A percentile compares a stretch with the other conserved stretches of the same genome.
These are phyloP conservation scores for Thalassiosira gravida DNA, from an alignment of 352 stramenopile genomes.

Conservation along the genomic window DNA sequence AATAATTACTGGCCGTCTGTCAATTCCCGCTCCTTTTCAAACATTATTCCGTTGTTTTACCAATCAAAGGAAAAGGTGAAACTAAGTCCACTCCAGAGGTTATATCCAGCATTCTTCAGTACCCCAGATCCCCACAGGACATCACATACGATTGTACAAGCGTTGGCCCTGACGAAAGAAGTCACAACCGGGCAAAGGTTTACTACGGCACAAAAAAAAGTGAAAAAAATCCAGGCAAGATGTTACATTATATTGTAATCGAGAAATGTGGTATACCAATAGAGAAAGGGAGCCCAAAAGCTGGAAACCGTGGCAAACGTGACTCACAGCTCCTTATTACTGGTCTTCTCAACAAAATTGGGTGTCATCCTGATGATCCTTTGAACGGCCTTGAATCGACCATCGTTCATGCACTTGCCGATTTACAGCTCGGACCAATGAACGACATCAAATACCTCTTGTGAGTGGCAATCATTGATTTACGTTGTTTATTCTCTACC, in stretches of 20 bases:
- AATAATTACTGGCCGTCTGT: too few species aligned
- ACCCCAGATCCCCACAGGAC: too few species aligned
- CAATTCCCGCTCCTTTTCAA: too few species aligned
- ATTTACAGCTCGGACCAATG: slow-evolving; percentile 49
- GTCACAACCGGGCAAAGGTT: slow-evolving; percentile 58
- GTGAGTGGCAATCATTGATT: too few species aligned
- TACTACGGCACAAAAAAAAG: slow-evolving; percentile 65
- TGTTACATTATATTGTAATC: slow-evolving; percentile 70
- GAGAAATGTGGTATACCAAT: slow-evolving; percentile 60
- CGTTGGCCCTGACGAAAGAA: slow-evolving; percentile 30
- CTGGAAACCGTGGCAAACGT: slow-evolving; percentile 71
- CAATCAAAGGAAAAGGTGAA: too few species aligned
- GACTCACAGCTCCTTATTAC: slow-evolving; percentile 70
- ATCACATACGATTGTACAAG: slow-evolving; percentile 69
- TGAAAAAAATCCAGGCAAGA: slow-evolving; percentile 52
- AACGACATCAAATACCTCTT: slow-evolving; percentile 68
- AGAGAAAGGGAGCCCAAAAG: slow-evolving; percentile 44
- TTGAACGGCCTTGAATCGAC: slow-evolving; percentile 63
- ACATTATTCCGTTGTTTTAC: too few species aligned
- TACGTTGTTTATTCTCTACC: too few species aligned
- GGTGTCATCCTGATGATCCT: slow-evolving; percentile 59
- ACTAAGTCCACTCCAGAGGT: slow-evolving; percentile 51
- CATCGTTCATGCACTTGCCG: slow-evolving; percentile 51
- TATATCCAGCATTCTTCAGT: slow-evolving; percentile 59
- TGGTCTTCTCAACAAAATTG: slow-evolving; percentile 66